Evolutionary conservation across 371 early-diverging fungal genomes (phyloP), one percentile per base, ranked within the genome.

Genomic region (Dichotomocladium elegans): DNA sequence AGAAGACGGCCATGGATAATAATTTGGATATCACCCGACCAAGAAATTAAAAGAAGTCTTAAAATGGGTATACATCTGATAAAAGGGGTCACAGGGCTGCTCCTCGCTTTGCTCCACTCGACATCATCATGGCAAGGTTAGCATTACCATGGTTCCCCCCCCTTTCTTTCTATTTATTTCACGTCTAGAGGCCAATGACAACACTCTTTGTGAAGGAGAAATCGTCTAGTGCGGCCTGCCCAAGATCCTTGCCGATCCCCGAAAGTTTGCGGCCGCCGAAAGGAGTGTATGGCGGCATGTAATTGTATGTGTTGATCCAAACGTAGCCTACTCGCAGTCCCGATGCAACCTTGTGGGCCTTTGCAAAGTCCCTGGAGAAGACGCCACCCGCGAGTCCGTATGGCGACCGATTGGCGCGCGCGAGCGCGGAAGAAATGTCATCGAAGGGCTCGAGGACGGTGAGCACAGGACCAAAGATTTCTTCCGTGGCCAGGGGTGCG

Each of bases 401-500:
- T 14, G 74, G 62, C 0, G 82, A 82, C 24, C 67, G 70, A 60
- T 95, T 95, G 12, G 90, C 87, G 19, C 77, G 66, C 15, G 55
- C 45, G 4, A 95, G 60, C 0, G 77, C 95, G 47, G 90, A 87
- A 2, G 82, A 82, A 28, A 85, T 80, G 3, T 77, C 73, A 27
- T 82, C 77, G 57, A 92, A 95, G 0, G 89, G 86, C 15, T 75
- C 61, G 14, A 72, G 33, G 15, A 95, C 66, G 22, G 86, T 79
- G n/a, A 94, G 83, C 0, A 82, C 85, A 10, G 91, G 90, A 0
- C 88, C 93, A 77, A 93, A 95, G 9, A 94, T 90, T 60, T 94
- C 93, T 56, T 93, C 91, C n/a, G 77, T 81, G 30, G 85, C 81
- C 21, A 87, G 63, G 8, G 82, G 61, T 47, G 80, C 77, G 31